Evolutionary conservation across 2,329 filamentous ascomycete genomes (phyloP).

Genomic region (Nigrospora osmanthi): DNA sequence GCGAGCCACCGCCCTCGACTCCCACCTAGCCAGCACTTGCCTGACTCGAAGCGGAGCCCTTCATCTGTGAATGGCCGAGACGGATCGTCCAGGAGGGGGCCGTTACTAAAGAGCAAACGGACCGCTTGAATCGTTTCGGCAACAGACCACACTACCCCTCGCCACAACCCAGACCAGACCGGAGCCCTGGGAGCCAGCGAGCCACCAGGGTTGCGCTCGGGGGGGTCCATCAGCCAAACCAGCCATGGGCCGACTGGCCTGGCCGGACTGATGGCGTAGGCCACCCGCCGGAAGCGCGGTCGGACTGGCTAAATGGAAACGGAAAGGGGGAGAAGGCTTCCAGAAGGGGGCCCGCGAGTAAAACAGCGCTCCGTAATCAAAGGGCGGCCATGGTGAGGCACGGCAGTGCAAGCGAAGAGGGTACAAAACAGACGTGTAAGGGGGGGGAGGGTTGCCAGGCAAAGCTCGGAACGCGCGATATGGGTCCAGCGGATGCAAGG

Average conservation of each 20-base stretch:
- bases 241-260: neutral
- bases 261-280: neutral
- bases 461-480: slow-evolving; percentile 1
- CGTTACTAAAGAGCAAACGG: slow-evolving; percentile 1
- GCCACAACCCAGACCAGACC: slow-evolving; percentile 10
- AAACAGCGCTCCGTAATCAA: slow-evolving; percentile 2
- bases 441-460: neutral
- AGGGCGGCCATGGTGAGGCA: neutral
- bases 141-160: slow-evolving; percentile 8
- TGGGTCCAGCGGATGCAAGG: slow-evolving; percentile 7
- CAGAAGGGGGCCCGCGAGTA: neutral
- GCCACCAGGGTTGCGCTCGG: neutral
- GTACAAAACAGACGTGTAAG: neutral
- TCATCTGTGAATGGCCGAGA: slow-evolving; percentile 5
- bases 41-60: slow-evolving; percentile 7
- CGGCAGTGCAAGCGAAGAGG: neutral
- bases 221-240: neutral
- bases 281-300: slow-evolving; percentile 2
- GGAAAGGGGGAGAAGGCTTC: neutral
- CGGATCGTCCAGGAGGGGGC: slow-evolving; percentile 3
- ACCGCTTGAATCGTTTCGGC: slow-evolving; percentile 9
- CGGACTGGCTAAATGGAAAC: slow-evolving; percentile 5
- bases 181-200: slow-evolving; percentile 8
- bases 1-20: no score
- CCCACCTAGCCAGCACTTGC: slow-evolving; percentile 4